A percentile compares a stretch with the other conserved stretches of the same genome.
Conservation (phyloP, 1,284 basidiomycete species). For the Trichosporon sp. region DNA sequence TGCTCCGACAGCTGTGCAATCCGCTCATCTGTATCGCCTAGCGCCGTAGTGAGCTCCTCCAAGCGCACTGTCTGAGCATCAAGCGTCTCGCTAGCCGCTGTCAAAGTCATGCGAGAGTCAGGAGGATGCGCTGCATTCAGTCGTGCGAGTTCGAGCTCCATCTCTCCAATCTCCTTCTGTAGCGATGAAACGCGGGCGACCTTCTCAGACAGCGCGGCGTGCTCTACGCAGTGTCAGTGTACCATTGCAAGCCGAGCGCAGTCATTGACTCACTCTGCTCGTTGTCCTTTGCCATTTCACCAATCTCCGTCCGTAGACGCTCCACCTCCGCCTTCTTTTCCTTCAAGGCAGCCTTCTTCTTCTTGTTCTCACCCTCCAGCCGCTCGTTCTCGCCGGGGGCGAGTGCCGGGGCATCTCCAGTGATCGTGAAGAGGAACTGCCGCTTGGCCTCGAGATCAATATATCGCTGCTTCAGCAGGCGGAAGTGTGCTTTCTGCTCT, state of each 20-base stretch:
- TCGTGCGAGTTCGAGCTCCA: conserved; percentile 67
- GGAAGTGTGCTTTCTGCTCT: conserved; percentile 48
- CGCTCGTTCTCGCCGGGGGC: conserved; percentile 55
- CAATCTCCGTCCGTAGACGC: conserved; percentile 59
- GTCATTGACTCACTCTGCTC: conserved; percentile 27
- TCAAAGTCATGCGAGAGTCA: conserved; percentile 64
- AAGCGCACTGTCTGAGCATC: conserved; percentile 66
- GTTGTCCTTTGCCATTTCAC: conserved; percentile 36
- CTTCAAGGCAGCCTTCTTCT: conserved; percentile 64
- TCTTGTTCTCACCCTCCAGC: conserved; percentile 52
- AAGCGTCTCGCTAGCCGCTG: conserved; percentile 63
- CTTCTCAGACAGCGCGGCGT: conserved; percentile 33
- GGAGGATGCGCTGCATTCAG: conserved; percentile 68
- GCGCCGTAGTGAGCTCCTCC: conserved; percentile 61
- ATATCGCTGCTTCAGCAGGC: conserved; percentile 79
- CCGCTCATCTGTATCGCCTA: conserved; percentile 49
- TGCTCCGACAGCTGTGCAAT: conserved; percentile 56
- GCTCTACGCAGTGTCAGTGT: conserved; percentile 21
- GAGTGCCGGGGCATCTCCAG: conserved; percentile 60
- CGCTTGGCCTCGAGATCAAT: conserved; percentile 81
- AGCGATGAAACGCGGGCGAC: conserved; percentile 58
- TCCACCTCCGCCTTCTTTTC: conserved; percentile 59
- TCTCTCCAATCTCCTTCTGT: conserved; percentile 69
- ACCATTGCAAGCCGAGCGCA: too few relatives aligned
- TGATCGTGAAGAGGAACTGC: conserved; percentile 73